Evolutionary conservation across 306 rosid species (phyloP).

Genomic region (Arachis stenosperma): DNA sequence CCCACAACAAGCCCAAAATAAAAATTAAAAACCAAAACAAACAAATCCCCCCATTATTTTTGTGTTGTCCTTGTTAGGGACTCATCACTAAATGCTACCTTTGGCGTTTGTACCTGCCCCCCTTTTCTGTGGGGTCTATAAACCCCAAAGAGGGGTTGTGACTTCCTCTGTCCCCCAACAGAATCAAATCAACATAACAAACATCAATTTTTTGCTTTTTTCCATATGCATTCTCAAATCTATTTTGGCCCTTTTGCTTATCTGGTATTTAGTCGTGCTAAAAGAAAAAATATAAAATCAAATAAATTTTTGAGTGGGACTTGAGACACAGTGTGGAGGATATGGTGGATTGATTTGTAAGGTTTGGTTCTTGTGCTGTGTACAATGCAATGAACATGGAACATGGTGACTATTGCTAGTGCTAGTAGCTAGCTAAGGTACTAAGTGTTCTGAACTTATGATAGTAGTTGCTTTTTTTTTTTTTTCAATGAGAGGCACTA

Average conservation of each 20-base stretch:
- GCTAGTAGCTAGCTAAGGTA: conserved; percentile 14
- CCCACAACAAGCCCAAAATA: conserved; percentile 49
- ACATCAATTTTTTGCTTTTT: conserved; percentile 7
- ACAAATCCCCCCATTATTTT: conserved; percentile 54
- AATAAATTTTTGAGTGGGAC: conserved; percentile 3
- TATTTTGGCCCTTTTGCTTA: conserved; percentile 31
- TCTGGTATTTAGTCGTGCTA: conserved; percentile 5
- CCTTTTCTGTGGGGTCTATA: conserved; percentile 41
- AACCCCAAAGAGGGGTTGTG: background rate
- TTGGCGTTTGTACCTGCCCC: conserved; percentile 49
- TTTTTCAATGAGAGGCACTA: no score
- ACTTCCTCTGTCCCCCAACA: conserved; percentile 38
- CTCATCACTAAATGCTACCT: conserved; percentile 54
- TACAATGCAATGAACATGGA: conserved; percentile 12
- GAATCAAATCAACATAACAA: conserved; percentile 32
- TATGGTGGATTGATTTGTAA: conserved; percentile 33
- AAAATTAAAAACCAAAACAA: conserved; percentile 22
- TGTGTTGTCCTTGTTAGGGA: conserved; percentile 56
- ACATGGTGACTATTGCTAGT: conserved; percentile 23
- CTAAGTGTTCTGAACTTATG: background rate
- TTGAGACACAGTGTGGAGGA: background rate
- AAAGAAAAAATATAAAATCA: no score
- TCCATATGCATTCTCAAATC: conserved; percentile 16
- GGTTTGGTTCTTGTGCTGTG: conserved; percentile 1
- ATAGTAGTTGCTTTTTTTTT: no score